Base-by-base conservation (phyloP, 1,284 basidiomycete genomes). In the Trichosporon sp. region DNA sequence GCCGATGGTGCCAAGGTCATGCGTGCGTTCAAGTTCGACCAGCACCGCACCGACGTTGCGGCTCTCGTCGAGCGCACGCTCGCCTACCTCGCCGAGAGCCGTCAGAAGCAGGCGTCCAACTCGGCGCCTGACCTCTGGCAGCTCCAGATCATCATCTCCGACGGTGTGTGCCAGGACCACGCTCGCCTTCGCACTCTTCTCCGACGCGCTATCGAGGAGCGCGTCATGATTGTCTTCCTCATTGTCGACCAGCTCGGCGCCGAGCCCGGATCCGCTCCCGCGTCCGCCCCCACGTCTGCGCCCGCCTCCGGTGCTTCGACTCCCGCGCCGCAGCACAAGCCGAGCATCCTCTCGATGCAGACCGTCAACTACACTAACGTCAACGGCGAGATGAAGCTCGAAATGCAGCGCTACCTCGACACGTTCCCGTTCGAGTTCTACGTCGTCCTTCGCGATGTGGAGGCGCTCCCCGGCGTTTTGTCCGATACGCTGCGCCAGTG, bases 351-450 rank as follows among this genome's bases (percentile, higher is more conserved):
- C 74, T 90, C 91, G 14, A 97, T 98, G 92, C 92, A 94, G 75
- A 92, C 93, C 76, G 95, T 93, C 19, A 90, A 91, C 68, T 97
- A 96, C 87, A 91, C 90, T 80, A 89, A 88, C 68, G 89, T 92
- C n/a, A 90, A 92, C 74, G 96, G 96, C 21, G 83, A 84, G 73
- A 91, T 96, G 89, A 92, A 98, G 84, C 86, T 99, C 76, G 90
- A 93, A 79, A 90, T 98, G 87, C 88, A 92, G 78, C 89, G 93
- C 66, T 98, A 98, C 83, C 84, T 98, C 77, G 95, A 98, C 80
- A 92, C 93, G 2, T 99, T 99, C 89, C 97, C 97, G 0, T 99
- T 99, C 85, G 94, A 98, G 85, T 97, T 97, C 83, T 99, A 96
- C 77, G 92, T 98, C 66, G 92, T 99, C 16, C 85, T 99, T 63